Conservation (phyloP, 192 early-diverging fungal genomes). For the Entomortierella beljakovae region DNA sequence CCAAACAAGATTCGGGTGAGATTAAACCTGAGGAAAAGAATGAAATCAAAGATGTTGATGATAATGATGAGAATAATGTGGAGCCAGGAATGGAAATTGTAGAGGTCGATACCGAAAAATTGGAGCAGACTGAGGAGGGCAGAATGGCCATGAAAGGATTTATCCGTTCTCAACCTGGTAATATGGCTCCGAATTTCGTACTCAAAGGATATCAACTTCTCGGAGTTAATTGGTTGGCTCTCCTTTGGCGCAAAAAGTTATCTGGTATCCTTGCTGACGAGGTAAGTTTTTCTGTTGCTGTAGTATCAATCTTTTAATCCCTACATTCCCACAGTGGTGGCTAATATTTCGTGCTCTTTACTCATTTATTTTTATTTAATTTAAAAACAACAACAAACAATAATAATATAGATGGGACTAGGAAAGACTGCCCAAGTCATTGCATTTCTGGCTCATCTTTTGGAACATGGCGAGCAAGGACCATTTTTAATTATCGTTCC, state of each 20-base stretch:
- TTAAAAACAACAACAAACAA: not conserved
- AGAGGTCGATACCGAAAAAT: constrained; percentile 38
- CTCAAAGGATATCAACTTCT: constrained; percentile 90
- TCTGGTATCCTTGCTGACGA: constrained; percentile 84
- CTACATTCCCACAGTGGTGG: too few species aligned
- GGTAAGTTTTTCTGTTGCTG: too few species aligned
- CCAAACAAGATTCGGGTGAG: too few species aligned
- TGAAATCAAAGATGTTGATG: constrained; percentile 7
- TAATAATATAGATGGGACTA: constrained; percentile 85
- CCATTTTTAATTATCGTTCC: constrained; percentile 89
- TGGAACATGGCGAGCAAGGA: constrained; percentile 61
- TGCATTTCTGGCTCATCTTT: constrained; percentile 74
- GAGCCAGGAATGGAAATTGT: constrained; percentile 57
- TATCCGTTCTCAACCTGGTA: constrained; percentile 66
- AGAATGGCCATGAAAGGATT: constrained; percentile 57
- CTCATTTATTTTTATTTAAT: not conserved
- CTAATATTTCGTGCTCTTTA: too few species aligned
- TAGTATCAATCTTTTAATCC: too few species aligned
- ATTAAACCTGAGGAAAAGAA: not conserved
- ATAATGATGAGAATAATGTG: constrained; percentile 48
- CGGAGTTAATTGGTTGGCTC: constrained; percentile 87
- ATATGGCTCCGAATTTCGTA: constrained; percentile 67
- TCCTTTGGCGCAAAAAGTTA: constrained; percentile 75
- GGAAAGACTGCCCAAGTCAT: constrained; percentile 96
- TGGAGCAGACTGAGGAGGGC: constrained; percentile 6